A percentile compares a stretch with the other conserved stretches of the same genome.
These are phyloP conservation scores for Xylaria telfairii DNA, from an alignment of 495 filamentous ascomycete genomes.

Conservation along the genomic window DNA sequence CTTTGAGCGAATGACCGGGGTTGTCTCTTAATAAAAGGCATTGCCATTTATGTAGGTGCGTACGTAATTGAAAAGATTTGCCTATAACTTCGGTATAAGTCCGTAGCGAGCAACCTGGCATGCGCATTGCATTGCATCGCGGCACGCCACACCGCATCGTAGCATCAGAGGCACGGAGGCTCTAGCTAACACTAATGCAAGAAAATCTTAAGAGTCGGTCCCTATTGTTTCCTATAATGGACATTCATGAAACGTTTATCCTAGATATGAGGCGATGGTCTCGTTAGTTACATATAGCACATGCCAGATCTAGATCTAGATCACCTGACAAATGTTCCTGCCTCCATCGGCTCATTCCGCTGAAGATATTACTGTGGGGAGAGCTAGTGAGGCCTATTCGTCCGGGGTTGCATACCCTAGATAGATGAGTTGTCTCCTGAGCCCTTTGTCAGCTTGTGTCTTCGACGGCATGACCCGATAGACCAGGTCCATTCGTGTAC, in stretches of 20 bases:
- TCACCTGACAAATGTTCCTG: background rate
- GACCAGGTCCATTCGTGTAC: too few species aligned
- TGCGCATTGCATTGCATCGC: constrained; percentile 4
- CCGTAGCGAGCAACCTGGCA: background rate
- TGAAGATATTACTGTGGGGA: background rate
- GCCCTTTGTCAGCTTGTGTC: background rate
- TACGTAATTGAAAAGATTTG: too few species aligned
- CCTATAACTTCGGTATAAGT: background rate
- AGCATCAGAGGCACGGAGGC: background rate
- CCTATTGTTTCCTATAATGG: background rate
- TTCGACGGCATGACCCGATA: background rate
- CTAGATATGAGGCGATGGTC: background rate
- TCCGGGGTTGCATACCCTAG: background rate
- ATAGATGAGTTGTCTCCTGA: background rate
- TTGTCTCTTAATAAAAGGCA: too few species aligned
- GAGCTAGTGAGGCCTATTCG: background rate
- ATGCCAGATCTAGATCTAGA: background rate
- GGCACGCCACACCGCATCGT: background rate
- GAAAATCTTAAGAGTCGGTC: background rate
- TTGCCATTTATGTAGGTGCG: too few species aligned
- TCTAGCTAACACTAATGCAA: background rate
- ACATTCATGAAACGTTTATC: background rate
- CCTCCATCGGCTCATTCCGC: background rate
- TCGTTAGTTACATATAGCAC: background rate
- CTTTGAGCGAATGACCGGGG: too few species aligned